phyloP scores from a whole-genome alignment of 2,329 filamentous ascomycete species.

The Shiraia bambusicola region DNA sequence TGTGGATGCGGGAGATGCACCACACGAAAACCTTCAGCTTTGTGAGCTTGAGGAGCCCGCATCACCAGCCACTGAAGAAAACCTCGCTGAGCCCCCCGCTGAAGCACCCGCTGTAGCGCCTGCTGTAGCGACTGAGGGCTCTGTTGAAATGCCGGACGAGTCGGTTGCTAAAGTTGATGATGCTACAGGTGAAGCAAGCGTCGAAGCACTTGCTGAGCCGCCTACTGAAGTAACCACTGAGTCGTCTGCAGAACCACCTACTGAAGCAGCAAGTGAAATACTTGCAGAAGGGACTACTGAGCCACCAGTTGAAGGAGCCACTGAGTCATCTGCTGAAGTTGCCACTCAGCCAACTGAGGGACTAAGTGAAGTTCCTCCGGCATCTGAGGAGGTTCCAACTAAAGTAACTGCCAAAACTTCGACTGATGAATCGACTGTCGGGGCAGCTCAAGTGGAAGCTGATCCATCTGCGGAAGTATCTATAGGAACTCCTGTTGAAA shows the following conservation, averaged over 20 bases:
- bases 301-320: neutral
- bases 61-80: no score
- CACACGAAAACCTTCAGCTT: no score
- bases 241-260: slow-evolving; percentile 1
- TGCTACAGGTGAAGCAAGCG: neutral
- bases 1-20: no score
- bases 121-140: neutral
- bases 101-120: neutral
- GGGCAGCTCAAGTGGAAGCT: no score
- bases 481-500: no score
- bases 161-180: neutral
- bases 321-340: neutral
- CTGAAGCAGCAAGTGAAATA: slow-evolving; percentile 8
- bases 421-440: no score
- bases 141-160: neutral
- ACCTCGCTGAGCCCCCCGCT: neutral
- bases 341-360: neutral
- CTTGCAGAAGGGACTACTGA: neutral
- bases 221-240: neutral
- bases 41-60: no score
- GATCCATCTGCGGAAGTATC: no score
- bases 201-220: neutral
- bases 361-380: no score
- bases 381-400: no score
- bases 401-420: no score